Percentiles rank a stretch among this genome's conserved stretches.
phyloP scores from a whole-genome alignment of 176 grass and related monocot genomes.

The Triticum monococcum region DNA sequence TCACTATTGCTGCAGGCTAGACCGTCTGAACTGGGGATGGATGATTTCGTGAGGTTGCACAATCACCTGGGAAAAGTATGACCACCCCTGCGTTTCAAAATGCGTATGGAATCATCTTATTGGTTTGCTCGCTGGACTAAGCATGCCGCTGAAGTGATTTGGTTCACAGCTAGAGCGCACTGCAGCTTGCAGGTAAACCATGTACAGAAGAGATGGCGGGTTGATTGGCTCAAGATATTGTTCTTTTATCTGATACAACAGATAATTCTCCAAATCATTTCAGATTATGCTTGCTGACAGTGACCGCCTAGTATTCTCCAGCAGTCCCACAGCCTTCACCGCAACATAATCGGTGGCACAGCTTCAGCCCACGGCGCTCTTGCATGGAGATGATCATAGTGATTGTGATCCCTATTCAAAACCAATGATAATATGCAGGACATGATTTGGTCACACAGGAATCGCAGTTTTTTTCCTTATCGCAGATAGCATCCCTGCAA shows the following conservation, averaged over 20 bases:
- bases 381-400: not conserved
- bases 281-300: slow-evolving; percentile 5
- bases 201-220: not conserved
- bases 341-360: not conserved
- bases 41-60: slow-evolving; percentile 93
- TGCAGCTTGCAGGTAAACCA: slow-evolving; percentile 17
- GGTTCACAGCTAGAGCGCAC: not conserved
- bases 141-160: not conserved
- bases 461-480: not conserved
- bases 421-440: not conserved
- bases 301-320: not conserved
- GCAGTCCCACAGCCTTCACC: not conserved
- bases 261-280: not conserved
- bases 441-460: not conserved
- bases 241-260: not conserved
- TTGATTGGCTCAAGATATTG: not conserved
- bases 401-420: not conserved
- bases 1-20: slow-evolving; percentile 63
- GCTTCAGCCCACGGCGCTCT: not conserved
- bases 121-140: not conserved
- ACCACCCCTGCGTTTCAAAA: not conserved
- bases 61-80: slow-evolving; percentile 58
- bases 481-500: not conserved
- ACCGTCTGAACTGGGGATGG: slow-evolving; percentile 66
- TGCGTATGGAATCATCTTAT: not conserved